Percentiles rank a stretch among this genome's conserved stretches.
Evolutionary conservation across 208 protist species (phyloP).

Genomic region (Trypanosoma cruzi): DNA sequence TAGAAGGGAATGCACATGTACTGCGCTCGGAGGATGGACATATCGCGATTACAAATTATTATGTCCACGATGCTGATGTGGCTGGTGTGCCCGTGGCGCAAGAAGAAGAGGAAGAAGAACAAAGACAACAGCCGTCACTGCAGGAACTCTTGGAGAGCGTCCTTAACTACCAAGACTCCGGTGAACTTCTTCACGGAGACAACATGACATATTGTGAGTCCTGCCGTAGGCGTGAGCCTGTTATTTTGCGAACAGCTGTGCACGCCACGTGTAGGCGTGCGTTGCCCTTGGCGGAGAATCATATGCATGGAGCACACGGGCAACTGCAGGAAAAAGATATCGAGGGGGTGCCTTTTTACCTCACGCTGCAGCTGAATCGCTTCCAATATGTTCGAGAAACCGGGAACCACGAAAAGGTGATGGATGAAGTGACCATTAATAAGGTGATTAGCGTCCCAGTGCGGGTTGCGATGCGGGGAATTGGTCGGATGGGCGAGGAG

Average conservation of each 20-base stretch:
- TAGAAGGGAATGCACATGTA: neutral
- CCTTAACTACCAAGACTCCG: conserved; percentile 35
- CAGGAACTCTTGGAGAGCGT: conserved; percentile 53
- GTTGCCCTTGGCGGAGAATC: neutral
- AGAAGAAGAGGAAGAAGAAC: neutral
- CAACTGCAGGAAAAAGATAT: conserved; percentile 1
- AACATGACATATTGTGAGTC: conserved; percentile 52
- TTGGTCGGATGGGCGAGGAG: neutral
- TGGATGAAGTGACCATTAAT: conserved; percentile 51
- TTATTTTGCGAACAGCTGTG: conserved; percentile 39
- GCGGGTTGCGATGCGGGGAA: conserved; percentile 3
- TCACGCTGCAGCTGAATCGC: conserved; percentile 65
- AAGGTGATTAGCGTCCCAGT: conserved; percentile 50
- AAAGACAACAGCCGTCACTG: conserved; percentile 22
- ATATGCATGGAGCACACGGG: conserved; percentile 1
- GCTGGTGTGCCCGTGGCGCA: neutral
- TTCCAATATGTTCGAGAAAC: conserved; percentile 48
- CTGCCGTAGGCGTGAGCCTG: conserved; percentile 42
- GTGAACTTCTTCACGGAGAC: conserved; percentile 55
- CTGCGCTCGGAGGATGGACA: neutral
- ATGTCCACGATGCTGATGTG: neutral
- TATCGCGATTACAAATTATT: neutral
- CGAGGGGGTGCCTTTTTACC: conserved; percentile 44
- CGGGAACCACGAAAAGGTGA: conserved; percentile 48
- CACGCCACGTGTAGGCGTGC: conserved; percentile 19